Percentiles rank a stretch among this genome's conserved stretches.
These are phyloP conservation scores for Yarrowia alimentaria DNA, from an alignment of 805 yeast species.

Conservation along the genomic window DNA sequence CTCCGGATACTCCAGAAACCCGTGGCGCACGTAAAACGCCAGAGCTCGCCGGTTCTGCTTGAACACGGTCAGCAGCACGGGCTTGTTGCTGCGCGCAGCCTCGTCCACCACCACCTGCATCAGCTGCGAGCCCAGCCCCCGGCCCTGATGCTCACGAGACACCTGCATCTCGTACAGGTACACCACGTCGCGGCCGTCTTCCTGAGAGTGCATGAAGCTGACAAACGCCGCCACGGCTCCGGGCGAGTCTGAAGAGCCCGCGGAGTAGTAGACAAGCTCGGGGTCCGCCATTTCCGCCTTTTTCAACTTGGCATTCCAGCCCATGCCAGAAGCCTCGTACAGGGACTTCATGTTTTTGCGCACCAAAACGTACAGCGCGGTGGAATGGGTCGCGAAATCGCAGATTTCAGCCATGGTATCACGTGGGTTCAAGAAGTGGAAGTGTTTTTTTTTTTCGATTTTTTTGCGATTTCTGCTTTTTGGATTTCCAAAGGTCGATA, in stretches of 20 bases:
- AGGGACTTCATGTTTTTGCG: constrained; percentile 31
- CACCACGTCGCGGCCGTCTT: constrained; percentile 29
- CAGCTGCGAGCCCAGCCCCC: constrained; percentile 33
- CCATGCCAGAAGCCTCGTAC: constrained; percentile 34
- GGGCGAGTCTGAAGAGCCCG: not conserved
- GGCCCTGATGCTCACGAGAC: constrained; percentile 28
- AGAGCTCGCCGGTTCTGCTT: constrained; percentile 33
- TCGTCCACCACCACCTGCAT: constrained; percentile 30
- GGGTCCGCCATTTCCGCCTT: constrained; percentile 33
- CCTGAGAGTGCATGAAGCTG: constrained; percentile 30
- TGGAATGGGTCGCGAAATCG: not conserved
- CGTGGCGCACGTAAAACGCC: constrained; percentile 32
- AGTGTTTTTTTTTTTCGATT: too few relatives aligned
- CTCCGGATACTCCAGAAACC: constrained; percentile 29
- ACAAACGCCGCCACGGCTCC: constrained; percentile 32
- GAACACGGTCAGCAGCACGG: constrained; percentile 35
- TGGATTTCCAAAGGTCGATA: too few relatives aligned
- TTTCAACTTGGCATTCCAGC: constrained; percentile 35
- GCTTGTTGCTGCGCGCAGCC: not conserved
- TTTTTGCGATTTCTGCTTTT: too few relatives aligned
- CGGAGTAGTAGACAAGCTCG: constrained; percentile 31
- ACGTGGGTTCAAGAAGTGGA: too few relatives aligned
- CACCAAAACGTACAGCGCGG: constrained; percentile 34
- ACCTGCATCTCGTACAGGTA: constrained; percentile 39
- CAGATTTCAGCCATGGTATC: not conserved